Evolutionary conservation across 2,329 filamentous ascomycete species (phyloP).

Genomic region (Bisporella sp.): DNA sequence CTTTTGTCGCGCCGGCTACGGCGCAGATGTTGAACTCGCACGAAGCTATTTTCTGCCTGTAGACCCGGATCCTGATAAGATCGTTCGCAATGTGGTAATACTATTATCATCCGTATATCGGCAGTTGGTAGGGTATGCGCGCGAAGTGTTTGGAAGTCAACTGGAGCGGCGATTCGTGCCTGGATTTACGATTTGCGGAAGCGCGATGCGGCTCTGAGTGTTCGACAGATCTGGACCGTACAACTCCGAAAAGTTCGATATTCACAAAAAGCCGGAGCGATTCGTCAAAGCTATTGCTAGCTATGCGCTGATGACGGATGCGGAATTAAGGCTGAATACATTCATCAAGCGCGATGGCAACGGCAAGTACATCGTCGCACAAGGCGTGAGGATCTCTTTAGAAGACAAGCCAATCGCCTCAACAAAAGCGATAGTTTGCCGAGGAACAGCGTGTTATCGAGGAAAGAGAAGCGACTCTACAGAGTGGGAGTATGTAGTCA

Average conservation of each 20-base stretch:
- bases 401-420: constrained; percentile 14
- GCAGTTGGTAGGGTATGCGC: constrained; percentile 19
- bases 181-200: constrained; percentile 22
- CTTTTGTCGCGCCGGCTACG: too few species aligned
- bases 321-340: constrained; percentile 27
- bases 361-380: constrained; percentile 13
- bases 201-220: constrained; percentile 26
- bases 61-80: too few species aligned
- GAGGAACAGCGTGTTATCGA: constrained; percentile 15
- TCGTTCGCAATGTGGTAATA: too few species aligned
- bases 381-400: constrained; percentile 13
- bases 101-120: too few species aligned
- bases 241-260: constrained; percentile 25
- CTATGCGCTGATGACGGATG: constrained; percentile 26
- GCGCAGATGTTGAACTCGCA: too few species aligned
- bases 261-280: constrained; percentile 23
- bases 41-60: too few species aligned
- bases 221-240: constrained; percentile 29
- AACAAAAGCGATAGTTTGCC: constrained; percentile 16
- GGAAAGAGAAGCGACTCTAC: constrained; percentile 11
- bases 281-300: constrained; percentile 24
- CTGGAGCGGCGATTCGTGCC: constrained; percentile 26
- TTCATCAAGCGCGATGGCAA: constrained; percentile 15
- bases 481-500: constrained; percentile 21
- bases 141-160: constrained; percentile 25